Evolutionary conservation across 495 filamentous ascomycete genomes (phyloP).

Genomic region (Penicillium subrubescens): DNA sequence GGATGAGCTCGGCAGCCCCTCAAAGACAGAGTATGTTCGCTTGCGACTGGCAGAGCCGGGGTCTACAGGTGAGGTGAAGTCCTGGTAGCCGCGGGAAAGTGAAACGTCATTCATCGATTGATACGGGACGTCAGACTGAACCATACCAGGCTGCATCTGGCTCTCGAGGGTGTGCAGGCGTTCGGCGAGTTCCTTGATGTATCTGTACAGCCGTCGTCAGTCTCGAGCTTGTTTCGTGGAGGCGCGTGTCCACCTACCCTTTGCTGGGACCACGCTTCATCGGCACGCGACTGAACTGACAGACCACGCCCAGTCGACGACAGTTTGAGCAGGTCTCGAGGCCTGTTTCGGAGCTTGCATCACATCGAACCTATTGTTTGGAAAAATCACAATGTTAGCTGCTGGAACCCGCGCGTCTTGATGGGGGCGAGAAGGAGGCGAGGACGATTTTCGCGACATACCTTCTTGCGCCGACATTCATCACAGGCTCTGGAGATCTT

Average conservation of each 20-base stretch:
- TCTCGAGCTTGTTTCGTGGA: background rate
- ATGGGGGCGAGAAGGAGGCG: conserved; percentile 13
- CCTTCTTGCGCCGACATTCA: conserved; percentile 93
- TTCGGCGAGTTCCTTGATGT: conserved; percentile 95
- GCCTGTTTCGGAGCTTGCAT: conserved; percentile 77
- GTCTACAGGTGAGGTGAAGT: conserved; percentile 52
- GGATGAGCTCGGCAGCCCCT: conserved; percentile 50
- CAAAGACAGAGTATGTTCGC: conserved; percentile 59
- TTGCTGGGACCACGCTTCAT: conserved; percentile 96
- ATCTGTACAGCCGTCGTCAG: conserved; percentile 53
- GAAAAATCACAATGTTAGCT: conserved; percentile 25
- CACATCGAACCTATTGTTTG: conserved; percentile 74
- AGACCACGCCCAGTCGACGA: conserved; percentile 71
- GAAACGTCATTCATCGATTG: conserved; percentile 51
- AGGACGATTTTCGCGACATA: conserved; percentile 30
- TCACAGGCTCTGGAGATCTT: conserved; percentile 95
- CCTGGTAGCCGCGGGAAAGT: conserved; percentile 46
- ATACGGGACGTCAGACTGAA: conserved; percentile 49
- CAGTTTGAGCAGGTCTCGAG: conserved; percentile 86
- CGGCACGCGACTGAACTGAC: conserved; percentile 88
- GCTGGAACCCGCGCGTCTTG: conserved; percentile 17
- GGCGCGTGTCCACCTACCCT: conserved; percentile 58
- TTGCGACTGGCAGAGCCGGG: conserved; percentile 47
- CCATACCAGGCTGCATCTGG: conserved; percentile 54
- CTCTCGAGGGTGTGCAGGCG: conserved; percentile 82